These are phyloP conservation scores for Exserohilum turcica DNA, from an alignment of 2,329 filamentous ascomycete species.

Conservation along the genomic window DNA sequence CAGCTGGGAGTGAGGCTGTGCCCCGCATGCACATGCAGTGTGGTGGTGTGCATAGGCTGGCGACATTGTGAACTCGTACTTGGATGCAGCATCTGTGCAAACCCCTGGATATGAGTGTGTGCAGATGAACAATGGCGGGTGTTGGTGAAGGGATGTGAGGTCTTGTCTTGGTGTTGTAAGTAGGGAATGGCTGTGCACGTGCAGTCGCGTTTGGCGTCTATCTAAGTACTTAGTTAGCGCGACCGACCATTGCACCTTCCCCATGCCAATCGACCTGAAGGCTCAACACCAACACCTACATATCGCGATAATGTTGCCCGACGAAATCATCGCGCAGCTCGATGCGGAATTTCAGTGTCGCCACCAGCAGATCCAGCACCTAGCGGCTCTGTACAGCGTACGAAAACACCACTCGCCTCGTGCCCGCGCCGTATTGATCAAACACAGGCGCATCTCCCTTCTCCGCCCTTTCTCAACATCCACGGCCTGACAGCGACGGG, in stretches of 20 bases:
- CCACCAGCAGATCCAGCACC: conserved; percentile 54
- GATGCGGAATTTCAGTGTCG: conserved; percentile 50
- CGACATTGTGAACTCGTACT: not conserved
- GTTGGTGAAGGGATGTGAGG: not conserved
- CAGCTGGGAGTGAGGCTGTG: not conserved
- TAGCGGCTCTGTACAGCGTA: conserved; percentile 54
- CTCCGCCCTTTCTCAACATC: conserved; percentile 74
- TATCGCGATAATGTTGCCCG: conserved; percentile 43
- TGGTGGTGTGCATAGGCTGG: not conserved
- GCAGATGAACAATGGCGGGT: not conserved
- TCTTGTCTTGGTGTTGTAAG: not conserved
- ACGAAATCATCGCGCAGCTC: conserved; percentile 44
- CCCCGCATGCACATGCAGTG: not conserved
- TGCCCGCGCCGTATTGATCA: conserved; percentile 20
- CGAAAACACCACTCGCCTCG: conserved; percentile 1
- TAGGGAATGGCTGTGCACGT: conserved; percentile 21
- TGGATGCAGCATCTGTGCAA: too few species aligned
- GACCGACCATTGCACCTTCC: not conserved
- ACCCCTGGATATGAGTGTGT: not conserved
- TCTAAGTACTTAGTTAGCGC: too few species aligned
- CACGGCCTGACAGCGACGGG: conserved; percentile 87
- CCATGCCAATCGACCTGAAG: too few species aligned
- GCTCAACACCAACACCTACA: conserved; percentile 1
- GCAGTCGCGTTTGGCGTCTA: conserved; percentile 24
- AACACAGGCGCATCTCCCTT: conserved; percentile 66